These are phyloP conservation scores for Thalia dealbata DNA, from an alignment of 176 grass and related monocot genomes.

Conservation along the genomic window DNA sequence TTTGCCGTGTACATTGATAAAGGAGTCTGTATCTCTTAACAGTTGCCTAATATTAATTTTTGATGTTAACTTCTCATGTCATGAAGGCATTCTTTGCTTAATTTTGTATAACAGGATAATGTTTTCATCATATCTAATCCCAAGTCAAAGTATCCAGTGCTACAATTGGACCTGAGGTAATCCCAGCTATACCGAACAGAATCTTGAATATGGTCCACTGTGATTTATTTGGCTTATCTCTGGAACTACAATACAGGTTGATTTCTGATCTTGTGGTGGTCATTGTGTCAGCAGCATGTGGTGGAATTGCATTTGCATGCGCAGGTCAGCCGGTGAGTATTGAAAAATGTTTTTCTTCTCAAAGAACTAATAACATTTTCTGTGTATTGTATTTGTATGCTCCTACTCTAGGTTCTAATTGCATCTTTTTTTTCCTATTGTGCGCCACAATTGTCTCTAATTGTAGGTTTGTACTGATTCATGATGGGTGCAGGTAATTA, in stretches of 20 bases:
- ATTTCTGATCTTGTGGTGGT: conserved; percentile 99
- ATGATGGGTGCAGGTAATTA: conserved; percentile 66
- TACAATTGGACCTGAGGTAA: conserved; percentile 92
- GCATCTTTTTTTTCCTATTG: background rate
- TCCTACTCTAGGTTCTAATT: background rate
- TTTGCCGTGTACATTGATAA: background rate
- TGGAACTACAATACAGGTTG: conserved; percentile 51
- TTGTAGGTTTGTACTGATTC: background rate
- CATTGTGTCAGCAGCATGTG: conserved; percentile 87
- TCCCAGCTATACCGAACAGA: background rate
- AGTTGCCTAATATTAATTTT: background rate
- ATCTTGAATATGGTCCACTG: conserved; percentile 3
- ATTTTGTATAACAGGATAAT: conserved; percentile 55
- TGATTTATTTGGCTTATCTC: conserved; percentile 21
- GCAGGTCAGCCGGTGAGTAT: conserved; percentile 71
- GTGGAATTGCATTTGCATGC: conserved; percentile 98
- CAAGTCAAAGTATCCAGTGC: conserved; percentile 97
- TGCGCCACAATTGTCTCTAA: background rate
- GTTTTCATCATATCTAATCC: conserved; percentile 99
- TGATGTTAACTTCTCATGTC: background rate
- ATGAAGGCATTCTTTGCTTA: background rate
- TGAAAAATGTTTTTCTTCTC: background rate
- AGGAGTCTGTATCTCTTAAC: background rate
- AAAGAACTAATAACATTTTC: background rate
- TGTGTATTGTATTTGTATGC: background rate